phyloP scores from a whole-genome alignment of 768 basidiomycete species.

The Solioccasus polychromus region DNA sequence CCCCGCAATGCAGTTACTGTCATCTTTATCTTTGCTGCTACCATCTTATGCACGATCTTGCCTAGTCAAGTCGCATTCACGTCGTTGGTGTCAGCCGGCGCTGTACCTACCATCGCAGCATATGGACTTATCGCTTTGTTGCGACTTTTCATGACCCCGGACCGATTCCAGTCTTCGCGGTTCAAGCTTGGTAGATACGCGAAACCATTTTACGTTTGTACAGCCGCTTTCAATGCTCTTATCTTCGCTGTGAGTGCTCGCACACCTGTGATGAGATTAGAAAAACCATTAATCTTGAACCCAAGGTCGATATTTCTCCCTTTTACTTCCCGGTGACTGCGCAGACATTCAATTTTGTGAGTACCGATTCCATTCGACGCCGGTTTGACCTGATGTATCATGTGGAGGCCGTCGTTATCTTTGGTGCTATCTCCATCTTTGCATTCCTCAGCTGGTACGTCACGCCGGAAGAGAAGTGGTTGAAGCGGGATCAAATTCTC shows the following conservation, averaged over 20 bases:
- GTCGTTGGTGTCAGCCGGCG: conserved; percentile 84
- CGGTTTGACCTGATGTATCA: conserved; percentile 10
- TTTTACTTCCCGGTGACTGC: conserved; percentile 83
- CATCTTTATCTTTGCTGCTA: conserved; percentile 75
- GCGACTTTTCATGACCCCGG: conserved; percentile 73
- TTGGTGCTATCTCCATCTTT: conserved; percentile 74
- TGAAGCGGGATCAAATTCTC: conserved; percentile 59
- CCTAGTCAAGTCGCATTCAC: conserved; percentile 92
- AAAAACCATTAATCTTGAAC: conserved; percentile 3
- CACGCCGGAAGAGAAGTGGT: conserved; percentile 77
- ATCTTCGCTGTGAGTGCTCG: conserved; percentile 62
- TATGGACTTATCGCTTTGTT: conserved; percentile 81
- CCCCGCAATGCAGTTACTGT: conserved; percentile 85
- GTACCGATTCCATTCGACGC: conserved; percentile 26
- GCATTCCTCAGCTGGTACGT: conserved; percentile 77
- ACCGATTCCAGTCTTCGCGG: conserved; percentile 68
- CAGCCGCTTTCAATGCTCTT: conserved; percentile 69
- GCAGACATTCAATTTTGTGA: conserved; percentile 80
- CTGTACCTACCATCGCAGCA: conserved; percentile 82
- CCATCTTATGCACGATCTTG: conserved; percentile 81
- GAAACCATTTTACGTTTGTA: conserved; percentile 64
- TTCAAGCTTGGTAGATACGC: conserved; percentile 69
- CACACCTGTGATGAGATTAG: background rate
- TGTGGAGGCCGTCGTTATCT: conserved; percentile 69
- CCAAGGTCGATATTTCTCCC: conserved; percentile 78